Conservation (phyloP, 805 yeast species). For the Lachancea dasiensis region DNA sequence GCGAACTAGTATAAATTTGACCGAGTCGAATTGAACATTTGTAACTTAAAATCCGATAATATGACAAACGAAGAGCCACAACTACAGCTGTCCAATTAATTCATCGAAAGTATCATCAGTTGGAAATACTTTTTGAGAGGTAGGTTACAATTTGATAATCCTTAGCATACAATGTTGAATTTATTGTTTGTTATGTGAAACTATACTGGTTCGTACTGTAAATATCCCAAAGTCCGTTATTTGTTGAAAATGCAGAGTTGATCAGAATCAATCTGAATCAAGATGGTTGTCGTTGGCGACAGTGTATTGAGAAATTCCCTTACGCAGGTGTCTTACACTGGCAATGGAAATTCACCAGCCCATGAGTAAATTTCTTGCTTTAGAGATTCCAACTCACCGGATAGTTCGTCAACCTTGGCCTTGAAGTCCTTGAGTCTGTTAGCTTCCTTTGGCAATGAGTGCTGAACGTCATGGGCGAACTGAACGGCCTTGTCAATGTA, state of each 20-base stretch:
- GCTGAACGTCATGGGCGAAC: constrained; percentile 71
- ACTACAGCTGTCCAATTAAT: too few species aligned
- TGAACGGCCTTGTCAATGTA: constrained; percentile 77
- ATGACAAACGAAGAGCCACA: too few species aligned
- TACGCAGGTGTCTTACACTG: constrained; percentile 37
- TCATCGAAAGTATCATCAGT: background rate
- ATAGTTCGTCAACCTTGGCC: constrained; percentile 65
- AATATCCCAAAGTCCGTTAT: constrained; percentile 6
- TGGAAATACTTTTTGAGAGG: too few species aligned
- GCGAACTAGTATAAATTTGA: too few species aligned
- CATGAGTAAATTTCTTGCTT: constrained; percentile 79
- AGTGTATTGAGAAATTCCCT: background rate
- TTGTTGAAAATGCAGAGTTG: constrained; percentile 11
- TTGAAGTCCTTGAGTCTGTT: constrained; percentile 96
- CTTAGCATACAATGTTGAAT: constrained; percentile 7
- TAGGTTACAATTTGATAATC: background rate
- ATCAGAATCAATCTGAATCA: constrained; percentile 5
- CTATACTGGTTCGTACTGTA: constrained; percentile 2
- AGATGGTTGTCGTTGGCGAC: background rate
- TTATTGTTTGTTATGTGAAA: constrained; percentile 4
- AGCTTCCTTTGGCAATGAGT: constrained; percentile 79
- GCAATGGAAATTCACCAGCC: constrained; percentile 83
- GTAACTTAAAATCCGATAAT: too few species aligned
- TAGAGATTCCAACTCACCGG: constrained; percentile 58
- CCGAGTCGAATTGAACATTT: too few species aligned